Evolutionary conservation across 2,329 filamentous ascomycete genomes (phyloP), one percentile per base, ranked within the genome.

Genomic region (Diaporthe citrichinensis): DNA sequence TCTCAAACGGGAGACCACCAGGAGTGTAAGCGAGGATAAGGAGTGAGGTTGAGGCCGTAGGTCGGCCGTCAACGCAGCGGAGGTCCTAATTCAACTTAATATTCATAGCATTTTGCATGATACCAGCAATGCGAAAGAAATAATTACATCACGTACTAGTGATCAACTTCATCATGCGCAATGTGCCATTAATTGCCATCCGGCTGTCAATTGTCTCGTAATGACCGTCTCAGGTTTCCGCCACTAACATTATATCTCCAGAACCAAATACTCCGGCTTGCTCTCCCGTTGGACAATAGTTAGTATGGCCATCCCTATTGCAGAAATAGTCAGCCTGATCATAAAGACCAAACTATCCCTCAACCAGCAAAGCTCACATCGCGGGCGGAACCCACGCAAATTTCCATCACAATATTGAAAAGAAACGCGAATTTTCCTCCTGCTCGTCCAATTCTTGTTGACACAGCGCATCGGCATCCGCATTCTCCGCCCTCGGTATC

Each of bases 11-110:
- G 14, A 31, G 28, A 9, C 53, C 17, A 31, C 14, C 6, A 17
- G 15, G 0, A 23, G 3, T 31, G 39, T 1, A 14, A 36, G 28
- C 8, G 1, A 17, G 15, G 12, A 25, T 2, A 28, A 23, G 25
- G 61, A 34, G 15, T 7, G 17, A 34, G 9, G 20, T n/a, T 31
- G 17, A 31, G 15, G 20, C 15, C 17, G 23, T 4, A 65, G 3
- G 34, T 25, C 14, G 34, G 23, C 12, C 6, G 6, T 39, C 59
- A 46, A 46, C 15, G 9, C 39, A 14, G 17, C 17, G 41, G 25
- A 49, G 17, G 44, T 28, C 51, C 41, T 36, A 39, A 25, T 41
- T 68, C 25, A 69, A 28, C 17, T 41, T 69, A 28, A 69, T 69
- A 6, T 55, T 55, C 34, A 69, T 17, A 20, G 8, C 49, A 51